These are phyloP conservation scores for Hypoxylon fuscum DNA, from an alignment of 495 filamentous ascomycete genomes.

Conservation along the genomic window DNA sequence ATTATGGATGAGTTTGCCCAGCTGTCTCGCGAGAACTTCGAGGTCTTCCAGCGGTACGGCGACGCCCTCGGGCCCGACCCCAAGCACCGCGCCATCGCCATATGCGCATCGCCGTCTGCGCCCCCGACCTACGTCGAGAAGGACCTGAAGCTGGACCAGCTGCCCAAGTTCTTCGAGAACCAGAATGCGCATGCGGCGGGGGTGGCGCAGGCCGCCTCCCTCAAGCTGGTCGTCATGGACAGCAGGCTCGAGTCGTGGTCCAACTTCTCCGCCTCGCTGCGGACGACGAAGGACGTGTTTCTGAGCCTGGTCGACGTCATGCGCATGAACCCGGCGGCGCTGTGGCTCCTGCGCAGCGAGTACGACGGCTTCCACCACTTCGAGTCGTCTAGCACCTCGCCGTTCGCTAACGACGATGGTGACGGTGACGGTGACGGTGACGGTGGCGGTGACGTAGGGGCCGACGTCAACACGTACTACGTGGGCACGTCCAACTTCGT, in stretches of 20 bases:
- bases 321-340: slow-evolving; percentile 27
- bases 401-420: no score
- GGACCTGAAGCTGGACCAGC: slow-evolving; percentile 14
- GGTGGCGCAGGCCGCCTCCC: slow-evolving; percentile 1
- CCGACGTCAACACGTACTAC: slow-evolving; percentile 33
- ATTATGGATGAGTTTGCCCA: slow-evolving; percentile 38
- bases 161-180: slow-evolving; percentile 21
- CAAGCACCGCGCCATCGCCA: slow-evolving; percentile 22
- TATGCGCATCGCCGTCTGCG: slow-evolving; percentile 8
- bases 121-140: slow-evolving; percentile 25
- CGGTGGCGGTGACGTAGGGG: not conserved
- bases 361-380: slow-evolving; percentile 38
- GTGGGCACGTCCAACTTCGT: slow-evolving; percentile 39
- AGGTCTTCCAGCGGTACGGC: slow-evolving; percentile 33
- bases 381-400: not conserved
- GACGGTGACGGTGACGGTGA: not conserved
- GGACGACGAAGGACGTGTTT: slow-evolving; percentile 28
- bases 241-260: slow-evolving; percentile 36
- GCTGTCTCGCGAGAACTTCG: slow-evolving; percentile 36
- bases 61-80: slow-evolving; percentile 27
- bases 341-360: slow-evolving; percentile 35
- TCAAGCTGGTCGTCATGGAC: slow-evolving; percentile 28
- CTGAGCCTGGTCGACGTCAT: slow-evolving; percentile 26
- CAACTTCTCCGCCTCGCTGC: slow-evolving; percentile 13
- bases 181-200: not conserved